Conservation (phyloP, 805 yeast species). For the Dipodascus geniculatus region DNA sequence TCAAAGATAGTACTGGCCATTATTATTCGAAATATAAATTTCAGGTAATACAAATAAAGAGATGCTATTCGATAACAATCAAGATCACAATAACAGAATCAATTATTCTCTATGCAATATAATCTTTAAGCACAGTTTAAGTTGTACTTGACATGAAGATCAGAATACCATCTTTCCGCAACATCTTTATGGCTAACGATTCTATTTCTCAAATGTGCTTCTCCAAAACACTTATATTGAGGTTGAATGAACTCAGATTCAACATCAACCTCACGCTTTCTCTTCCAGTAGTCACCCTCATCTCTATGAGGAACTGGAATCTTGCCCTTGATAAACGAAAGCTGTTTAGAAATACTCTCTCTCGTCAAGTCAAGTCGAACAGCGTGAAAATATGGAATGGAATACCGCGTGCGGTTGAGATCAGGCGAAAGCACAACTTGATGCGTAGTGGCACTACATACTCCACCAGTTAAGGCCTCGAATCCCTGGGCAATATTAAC, state of each 20-base stretch:
- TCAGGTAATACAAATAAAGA: too few species aligned
- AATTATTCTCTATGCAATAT: too few species aligned
- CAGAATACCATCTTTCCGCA: conserved; percentile 30
- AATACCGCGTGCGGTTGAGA: conserved; percentile 29
- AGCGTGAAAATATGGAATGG: conserved; percentile 38
- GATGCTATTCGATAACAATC: too few species aligned
- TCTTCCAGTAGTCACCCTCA: neutral
- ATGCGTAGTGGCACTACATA: conserved; percentile 50
- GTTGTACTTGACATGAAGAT: conserved; percentile 19
- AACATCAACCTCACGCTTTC: conserved; percentile 20
- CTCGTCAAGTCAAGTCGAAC: conserved; percentile 24
- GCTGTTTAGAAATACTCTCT: conserved; percentile 19
- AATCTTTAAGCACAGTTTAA: too few species aligned
- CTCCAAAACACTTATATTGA: conserved; percentile 26
- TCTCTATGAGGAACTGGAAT: conserved; percentile 18
- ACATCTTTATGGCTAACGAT: conserved; percentile 32
- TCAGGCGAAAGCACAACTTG: conserved; percentile 29
- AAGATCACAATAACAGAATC: too few species aligned
- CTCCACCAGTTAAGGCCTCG: conserved; percentile 47
- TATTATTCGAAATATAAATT: too few species aligned
- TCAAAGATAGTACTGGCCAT: too few species aligned
- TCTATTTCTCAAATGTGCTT: conserved; percentile 31
- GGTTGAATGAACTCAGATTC: conserved; percentile 24
- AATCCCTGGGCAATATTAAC: conserved; percentile 52
- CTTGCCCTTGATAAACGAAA: conserved; percentile 16